phyloP scores from a whole-genome alignment of 2,329 filamentous ascomycete species.

The Aspergillus sp. region DNA sequence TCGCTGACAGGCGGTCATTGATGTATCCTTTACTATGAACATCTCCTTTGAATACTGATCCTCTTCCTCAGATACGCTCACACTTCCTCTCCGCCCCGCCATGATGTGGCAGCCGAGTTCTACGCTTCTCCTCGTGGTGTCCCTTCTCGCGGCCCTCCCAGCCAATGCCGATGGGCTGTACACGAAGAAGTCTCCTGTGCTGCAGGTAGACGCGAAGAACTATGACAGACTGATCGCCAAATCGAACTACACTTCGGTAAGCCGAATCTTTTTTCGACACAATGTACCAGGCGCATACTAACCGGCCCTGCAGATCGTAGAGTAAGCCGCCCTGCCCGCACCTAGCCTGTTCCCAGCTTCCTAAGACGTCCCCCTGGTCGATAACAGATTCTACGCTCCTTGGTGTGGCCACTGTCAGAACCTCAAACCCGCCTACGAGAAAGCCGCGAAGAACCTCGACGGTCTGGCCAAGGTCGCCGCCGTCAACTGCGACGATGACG shows the following conservation, averaged over 20 bases:
- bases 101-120: slow-evolving; percentile 40
- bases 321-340: slow-evolving; percentile 39
- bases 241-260: slow-evolving; percentile 88
- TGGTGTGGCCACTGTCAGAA: slow-evolving; percentile 98
- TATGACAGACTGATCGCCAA: slow-evolving; percentile 81
- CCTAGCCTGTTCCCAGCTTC: slow-evolving; percentile 14
- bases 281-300: slow-evolving; percentile 9
- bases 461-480: slow-evolving; percentile 93
- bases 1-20: slow-evolving; percentile 1
- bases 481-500: slow-evolving; percentile 89
- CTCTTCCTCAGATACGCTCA: background rate
- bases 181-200: slow-evolving; percentile 78
- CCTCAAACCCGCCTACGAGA: slow-evolving; percentile 93
- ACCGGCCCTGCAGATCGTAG: slow-evolving; percentile 45
- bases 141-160: slow-evolving; percentile 64
- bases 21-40: background rate
- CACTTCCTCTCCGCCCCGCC: slow-evolving; percentile 2
- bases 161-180: slow-evolving; percentile 72
- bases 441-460: slow-evolving; percentile 82
- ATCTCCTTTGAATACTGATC: background rate
- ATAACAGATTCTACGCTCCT: slow-evolving; percentile 81
- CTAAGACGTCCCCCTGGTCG: slow-evolving; percentile 29
- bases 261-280: slow-evolving; percentile 24
- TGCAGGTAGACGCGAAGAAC: slow-evolving; percentile 74
- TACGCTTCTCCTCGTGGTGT: slow-evolving; percentile 51